These are phyloP conservation scores for Cajanus cajan DNA, from an alignment of 306 rosid genomes.

Conservation along the genomic window DNA sequence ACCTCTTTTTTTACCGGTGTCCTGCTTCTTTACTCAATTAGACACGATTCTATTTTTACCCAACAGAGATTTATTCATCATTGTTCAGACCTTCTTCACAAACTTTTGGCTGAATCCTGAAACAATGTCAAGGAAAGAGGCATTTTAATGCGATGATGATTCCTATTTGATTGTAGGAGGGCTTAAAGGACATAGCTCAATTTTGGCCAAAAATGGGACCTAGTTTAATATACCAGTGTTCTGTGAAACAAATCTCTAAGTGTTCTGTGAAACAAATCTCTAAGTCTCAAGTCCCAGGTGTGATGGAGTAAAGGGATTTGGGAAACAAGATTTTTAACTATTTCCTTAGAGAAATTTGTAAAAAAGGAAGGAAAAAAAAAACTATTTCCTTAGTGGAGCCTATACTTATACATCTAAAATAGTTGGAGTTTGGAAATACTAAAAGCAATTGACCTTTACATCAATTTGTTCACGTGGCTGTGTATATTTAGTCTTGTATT, in stretches of 20 bases:
- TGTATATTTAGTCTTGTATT: not conserved
- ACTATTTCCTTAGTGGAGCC: not conserved
- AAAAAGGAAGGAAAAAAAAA: not conserved
- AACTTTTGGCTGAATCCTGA: not conserved
- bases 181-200: not conserved
- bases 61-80: not conserved
- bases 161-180: not conserved
- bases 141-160: not conserved
- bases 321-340: not conserved
- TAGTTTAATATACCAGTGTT: not conserved
- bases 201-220: not conserved
- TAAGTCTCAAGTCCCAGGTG: not conserved
- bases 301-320: not conserved
- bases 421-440: not conserved
- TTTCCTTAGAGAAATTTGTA: not conserved
- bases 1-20: not conserved
- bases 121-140: not conserved
- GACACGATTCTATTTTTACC: not conserved
- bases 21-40: conserved; percentile 5
- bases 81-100: not conserved
- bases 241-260: not conserved
- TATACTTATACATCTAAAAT: not conserved
- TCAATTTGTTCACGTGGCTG: not conserved
- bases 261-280: not conserved
- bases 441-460: not conserved